These are phyloP conservation scores for Colletotrichum zoysiae DNA, from an alignment of 2,329 filamentous ascomycete species.

Conservation along the genomic window DNA sequence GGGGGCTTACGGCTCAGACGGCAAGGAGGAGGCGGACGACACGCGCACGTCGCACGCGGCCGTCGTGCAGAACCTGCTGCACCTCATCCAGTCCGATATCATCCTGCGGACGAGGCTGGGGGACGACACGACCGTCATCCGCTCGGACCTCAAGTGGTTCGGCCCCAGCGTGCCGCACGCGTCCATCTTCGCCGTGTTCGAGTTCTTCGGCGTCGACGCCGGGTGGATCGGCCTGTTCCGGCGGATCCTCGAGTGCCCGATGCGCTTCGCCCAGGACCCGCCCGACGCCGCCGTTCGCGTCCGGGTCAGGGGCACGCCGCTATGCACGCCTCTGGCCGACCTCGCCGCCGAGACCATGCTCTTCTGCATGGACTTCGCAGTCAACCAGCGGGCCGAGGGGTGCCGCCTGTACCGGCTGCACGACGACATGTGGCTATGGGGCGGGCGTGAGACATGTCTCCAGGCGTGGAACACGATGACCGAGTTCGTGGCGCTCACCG, in stretches of 20 bases:
- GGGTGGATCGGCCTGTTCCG: slow-evolving; percentile 68
- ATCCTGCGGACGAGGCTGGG: slow-evolving; percentile 61
- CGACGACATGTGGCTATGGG: slow-evolving; percentile 76
- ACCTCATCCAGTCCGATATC: slow-evolving; percentile 67
- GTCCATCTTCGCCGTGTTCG: slow-evolving; percentile 65
- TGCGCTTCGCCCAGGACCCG: slow-evolving; percentile 65
- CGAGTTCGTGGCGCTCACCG: slow-evolving; percentile 63
- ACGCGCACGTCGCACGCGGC: slow-evolving; percentile 56
- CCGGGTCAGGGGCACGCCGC: slow-evolving; percentile 67
- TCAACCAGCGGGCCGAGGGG: slow-evolving; percentile 67
- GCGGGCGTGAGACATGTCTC: slow-evolving; percentile 59
- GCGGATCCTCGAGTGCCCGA: slow-evolving; percentile 63
- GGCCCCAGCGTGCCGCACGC: slow-evolving; percentile 68
- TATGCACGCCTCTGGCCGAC: slow-evolving; percentile 67
- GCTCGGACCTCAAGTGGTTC: slow-evolving; percentile 71
- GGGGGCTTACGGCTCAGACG: slow-evolving; percentile 54
- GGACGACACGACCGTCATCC: slow-evolving; percentile 64
- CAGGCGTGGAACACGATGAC: slow-evolving; percentile 66
- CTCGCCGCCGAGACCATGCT: slow-evolving; percentile 69
- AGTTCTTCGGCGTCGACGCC: slow-evolving; percentile 66
- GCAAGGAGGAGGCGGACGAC: slow-evolving; percentile 48
- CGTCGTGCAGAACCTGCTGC: slow-evolving; percentile 69
- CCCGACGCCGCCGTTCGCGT: slow-evolving; percentile 53
- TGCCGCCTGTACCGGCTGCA: slow-evolving; percentile 69
- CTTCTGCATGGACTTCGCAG: slow-evolving; percentile 72